Conservation (phyloP, 2,329 filamentous ascomycete genomes). For the Neofusicoccum sp. region DNA sequence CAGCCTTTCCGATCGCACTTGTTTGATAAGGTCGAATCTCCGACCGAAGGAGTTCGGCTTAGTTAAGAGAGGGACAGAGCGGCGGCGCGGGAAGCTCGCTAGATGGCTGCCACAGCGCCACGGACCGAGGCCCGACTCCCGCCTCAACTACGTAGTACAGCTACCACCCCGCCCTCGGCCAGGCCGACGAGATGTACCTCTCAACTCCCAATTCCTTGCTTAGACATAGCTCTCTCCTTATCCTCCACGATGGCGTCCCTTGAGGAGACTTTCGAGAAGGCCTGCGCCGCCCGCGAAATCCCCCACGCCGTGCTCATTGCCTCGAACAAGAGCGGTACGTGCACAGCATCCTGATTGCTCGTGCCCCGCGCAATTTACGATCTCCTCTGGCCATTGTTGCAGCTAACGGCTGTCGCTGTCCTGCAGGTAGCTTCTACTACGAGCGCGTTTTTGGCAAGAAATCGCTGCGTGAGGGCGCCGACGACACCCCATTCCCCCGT, state of each 20-base stretch:
- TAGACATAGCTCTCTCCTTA: no score
- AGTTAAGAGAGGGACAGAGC: neutral
- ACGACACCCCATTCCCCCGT: conserved; percentile 21
- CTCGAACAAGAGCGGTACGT: conserved; percentile 28
- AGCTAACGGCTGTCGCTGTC: neutral
- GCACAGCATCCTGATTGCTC: neutral
- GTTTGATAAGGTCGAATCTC: neutral
- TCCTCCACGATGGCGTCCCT: conserved; percentile 22
- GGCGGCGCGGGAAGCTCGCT: neutral
- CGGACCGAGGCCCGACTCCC: no score
- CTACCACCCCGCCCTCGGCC: neutral
- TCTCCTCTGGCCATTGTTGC: neutral
- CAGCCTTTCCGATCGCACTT: neutral
- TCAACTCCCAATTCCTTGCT: neutral
- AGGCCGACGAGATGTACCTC: neutral
- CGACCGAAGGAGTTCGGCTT: neutral
- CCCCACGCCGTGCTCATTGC: conserved; percentile 28
- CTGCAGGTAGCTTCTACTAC: conserved; percentile 37
- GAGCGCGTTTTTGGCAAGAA: conserved; percentile 35
- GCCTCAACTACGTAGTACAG: neutral
- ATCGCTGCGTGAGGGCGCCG: conserved; percentile 23
- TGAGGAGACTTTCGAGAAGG: conserved; percentile 27
- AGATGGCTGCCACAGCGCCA: neutral
- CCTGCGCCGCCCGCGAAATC: conserved; percentile 25
- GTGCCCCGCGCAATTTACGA: no score